Evolutionary conservation across 108 stramenopile genomes (phyloP), one percentile per base, ranked within the genome.

Genomic region (Chaetoceros tenuissimus): DNA sequence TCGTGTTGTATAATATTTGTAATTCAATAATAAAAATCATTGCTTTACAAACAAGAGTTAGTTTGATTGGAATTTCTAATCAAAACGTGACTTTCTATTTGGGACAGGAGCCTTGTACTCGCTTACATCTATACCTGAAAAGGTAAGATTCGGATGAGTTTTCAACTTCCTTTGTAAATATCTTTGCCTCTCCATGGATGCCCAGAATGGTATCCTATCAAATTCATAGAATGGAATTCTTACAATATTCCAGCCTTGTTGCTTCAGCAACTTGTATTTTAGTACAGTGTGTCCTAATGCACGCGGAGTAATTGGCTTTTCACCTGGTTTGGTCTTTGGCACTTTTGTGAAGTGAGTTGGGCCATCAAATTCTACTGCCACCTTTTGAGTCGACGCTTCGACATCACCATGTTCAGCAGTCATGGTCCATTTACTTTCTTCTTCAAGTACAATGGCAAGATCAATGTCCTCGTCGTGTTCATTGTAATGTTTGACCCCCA

Each of bases 381-480:
- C 64, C 44, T 55, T 30, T 29, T 60, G 60, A 16, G 47, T 45
- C 0, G 48, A 31, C n/a, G 54, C 65, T 10, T 78, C 68, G 28
- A 67, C 53, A 43, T 81, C 66, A 3, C 63, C 49, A 54, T 75
- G 54, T 16, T 16, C 48, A 2, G 75, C 74, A 3, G 64, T 70
- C 51, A 80, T 75, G 2, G 82, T 84, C 84, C 86, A 92, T 0
- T 54, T 48, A 19, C 80, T 85, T 44, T 82, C 56, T 19, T 69
- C 62, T 30, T 87, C 73, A 31, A 92, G 61, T 46, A 87, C 79
- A 27, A 93, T 89, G 2, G 91, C 87, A 7, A 93, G 84, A 55
- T 93, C 91, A 59, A 93, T 84, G 58, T 93, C 91, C 60, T 92
- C 91, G 44, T 89, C 85, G 62, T 87, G 81, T 70, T 93, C 91